phyloP scores from a whole-genome alignment of 768 basidiomycete genomes.

The Sutorius australiensis region DNA sequence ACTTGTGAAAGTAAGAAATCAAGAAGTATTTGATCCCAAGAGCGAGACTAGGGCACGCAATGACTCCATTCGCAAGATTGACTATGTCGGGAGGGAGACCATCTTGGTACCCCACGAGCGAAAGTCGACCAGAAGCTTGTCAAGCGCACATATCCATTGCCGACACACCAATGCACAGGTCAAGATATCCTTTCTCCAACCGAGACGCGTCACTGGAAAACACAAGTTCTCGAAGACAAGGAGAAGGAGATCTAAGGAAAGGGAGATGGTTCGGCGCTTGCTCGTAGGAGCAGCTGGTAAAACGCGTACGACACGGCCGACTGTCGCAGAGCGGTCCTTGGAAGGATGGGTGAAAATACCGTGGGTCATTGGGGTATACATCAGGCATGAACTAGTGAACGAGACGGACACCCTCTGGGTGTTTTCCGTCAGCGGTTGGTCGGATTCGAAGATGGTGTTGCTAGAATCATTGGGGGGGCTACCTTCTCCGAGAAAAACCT shows the following conservation, averaged over 20 bases:
- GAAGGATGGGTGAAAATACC: not conserved
- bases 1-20: not conserved
- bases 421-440: not conserved
- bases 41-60: not conserved
- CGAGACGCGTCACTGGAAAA: too few relatives aligned
- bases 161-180: too few relatives aligned
- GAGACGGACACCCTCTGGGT: slow-evolving; percentile 12
- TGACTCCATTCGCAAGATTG: not conserved
- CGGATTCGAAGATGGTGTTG: slow-evolving; percentile 5
- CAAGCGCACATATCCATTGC: slow-evolving; percentile 2
- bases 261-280: not conserved
- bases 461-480: not conserved
- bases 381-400: not conserved
- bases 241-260: too few relatives aligned
- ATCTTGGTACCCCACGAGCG: not conserved
- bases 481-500: not conserved
- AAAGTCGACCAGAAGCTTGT: slow-evolving; percentile 9
- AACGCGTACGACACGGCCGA: slow-evolving; percentile 3
- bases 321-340: not conserved
- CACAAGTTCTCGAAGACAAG: too few relatives aligned
- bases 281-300: not conserved
- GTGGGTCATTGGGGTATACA: not conserved
- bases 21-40: slow-evolving; percentile 9
- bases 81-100: slow-evolving; percentile 6
- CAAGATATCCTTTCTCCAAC: too few relatives aligned